These are phyloP conservation scores for Magnusiomyces sp. DNA, from an alignment of 1,139 yeast species.

Conservation along the genomic window DNA sequence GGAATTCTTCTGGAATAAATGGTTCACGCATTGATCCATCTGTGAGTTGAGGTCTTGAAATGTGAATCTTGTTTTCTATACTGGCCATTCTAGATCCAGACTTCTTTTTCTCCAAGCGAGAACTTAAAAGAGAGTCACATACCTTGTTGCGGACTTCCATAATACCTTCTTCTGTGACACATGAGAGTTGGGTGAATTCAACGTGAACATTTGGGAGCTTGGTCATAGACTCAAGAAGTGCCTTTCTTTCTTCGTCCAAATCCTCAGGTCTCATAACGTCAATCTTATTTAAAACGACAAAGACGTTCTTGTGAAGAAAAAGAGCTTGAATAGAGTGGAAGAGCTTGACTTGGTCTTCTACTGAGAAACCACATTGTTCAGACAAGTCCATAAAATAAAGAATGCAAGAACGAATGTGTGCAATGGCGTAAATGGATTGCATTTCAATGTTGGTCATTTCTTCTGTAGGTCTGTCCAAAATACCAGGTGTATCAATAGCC, in stretches of 20 bases:
- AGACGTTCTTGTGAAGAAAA: conserved; percentile 91
- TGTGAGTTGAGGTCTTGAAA: conserved; percentile 80
- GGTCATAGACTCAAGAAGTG: conserved; percentile 49
- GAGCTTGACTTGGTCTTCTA: conserved; percentile 93
- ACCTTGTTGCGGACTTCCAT: conserved; percentile 96
- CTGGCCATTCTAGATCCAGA: conserved; percentile 83
- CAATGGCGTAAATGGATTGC: conserved; percentile 98
- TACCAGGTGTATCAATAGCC: conserved; percentile 99
- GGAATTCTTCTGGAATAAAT: conserved; percentile 68
- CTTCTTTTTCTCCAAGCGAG: conserved; percentile 95
- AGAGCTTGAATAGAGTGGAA: conserved; percentile 95
- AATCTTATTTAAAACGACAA: conserved; percentile 91
- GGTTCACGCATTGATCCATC: conserved; percentile 74
- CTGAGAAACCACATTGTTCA: conserved; percentile 97
- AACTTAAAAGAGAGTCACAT: conserved; percentile 89
- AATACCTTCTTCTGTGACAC: conserved; percentile 89
- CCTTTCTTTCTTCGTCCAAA: conserved; percentile 67
- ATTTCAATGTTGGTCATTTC: conserved; percentile 99
- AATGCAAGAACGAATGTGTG: conserved; percentile 93
- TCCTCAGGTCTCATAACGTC: conserved; percentile 85
- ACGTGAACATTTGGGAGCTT: conserved; percentile 54
- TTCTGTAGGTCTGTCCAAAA: conserved; percentile 95
- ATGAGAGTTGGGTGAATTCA: conserved; percentile 87
- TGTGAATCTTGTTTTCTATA: conserved; percentile 91
- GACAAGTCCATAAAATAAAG: conserved; percentile 96